These are phyloP conservation scores for Volvox carteri DNA, from an alignment of 163 green algal genomes.

Conservation along the genomic window DNA sequence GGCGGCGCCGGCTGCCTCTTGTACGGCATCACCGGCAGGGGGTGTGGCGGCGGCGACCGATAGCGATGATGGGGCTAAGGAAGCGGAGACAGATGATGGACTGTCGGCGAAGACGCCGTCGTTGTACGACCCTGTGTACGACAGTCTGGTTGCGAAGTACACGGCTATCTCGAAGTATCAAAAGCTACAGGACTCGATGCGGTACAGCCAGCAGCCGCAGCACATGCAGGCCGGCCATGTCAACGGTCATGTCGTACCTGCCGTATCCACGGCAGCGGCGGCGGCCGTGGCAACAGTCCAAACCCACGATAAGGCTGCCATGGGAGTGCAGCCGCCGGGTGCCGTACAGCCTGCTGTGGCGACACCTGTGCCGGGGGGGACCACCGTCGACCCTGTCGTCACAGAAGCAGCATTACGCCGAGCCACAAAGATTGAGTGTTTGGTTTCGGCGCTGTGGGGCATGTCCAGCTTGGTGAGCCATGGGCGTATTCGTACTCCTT, in stretches of 20 bases:
- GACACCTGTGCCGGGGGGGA: not conserved
- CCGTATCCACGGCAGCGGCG: not conserved
- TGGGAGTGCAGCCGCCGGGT: not conserved
- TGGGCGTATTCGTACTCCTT: no score
- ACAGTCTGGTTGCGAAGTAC: constrained; percentile 37
- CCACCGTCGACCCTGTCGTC: not conserved
- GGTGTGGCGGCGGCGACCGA: not conserved
- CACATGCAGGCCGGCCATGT: not conserved
- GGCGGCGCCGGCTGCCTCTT: no score
- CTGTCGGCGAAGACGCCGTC: not conserved
- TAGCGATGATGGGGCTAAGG: not conserved
- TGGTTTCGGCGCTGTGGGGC: constrained; percentile 49
- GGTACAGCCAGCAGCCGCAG: not conserved
- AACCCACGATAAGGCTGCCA: not conserved
- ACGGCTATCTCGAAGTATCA: not conserved
- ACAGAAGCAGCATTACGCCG: not conserved
- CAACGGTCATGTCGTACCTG: not conserved
- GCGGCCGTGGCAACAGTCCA: not conserved
- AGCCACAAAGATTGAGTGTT: not conserved
- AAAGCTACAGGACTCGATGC: not conserved
- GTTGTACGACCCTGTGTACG: constrained; percentile 1
- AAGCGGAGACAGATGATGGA: not conserved
- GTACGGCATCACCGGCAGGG: not conserved
- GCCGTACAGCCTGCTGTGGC: not conserved
- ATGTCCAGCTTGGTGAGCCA: constrained; percentile 38